A percentile compares a stretch with the other conserved stretches of the same genome.
These are phyloP conservation scores for Dillenia suffruticosa DNA, from an alignment of 164 flowering plant species.

Conservation along the genomic window DNA sequence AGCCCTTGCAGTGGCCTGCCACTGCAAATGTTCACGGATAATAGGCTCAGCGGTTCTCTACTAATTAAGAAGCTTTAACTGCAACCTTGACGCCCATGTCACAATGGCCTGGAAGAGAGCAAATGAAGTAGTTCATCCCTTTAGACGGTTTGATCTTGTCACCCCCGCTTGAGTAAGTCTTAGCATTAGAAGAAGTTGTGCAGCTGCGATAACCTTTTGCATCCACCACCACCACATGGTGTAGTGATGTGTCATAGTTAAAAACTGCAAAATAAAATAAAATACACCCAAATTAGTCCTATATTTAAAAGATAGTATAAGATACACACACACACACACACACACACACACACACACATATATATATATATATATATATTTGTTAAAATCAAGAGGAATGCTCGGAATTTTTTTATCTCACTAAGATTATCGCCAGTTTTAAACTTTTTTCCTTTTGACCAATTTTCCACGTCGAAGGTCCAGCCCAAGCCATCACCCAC, in stretches of 20 bases:
- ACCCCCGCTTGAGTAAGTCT: constrained; percentile 22
- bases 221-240: constrained; percentile 43
- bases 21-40: too few species aligned
- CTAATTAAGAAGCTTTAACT: constrained; percentile 26
- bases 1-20: too few species aligned
- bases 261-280: constrained; percentile 30
- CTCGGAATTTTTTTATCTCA: constrained; percentile 4
- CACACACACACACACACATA: too few species aligned
- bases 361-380: not conserved
- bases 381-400: not conserved
- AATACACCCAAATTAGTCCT: not conserved
- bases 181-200: constrained; percentile 25
- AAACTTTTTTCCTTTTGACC: constrained; percentile 45
- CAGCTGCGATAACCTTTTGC: constrained; percentile 27
- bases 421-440: constrained; percentile 40
- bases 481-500: constrained; percentile 1
- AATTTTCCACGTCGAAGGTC: constrained; percentile 23
- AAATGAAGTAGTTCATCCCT: constrained; percentile 55
- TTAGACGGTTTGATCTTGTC: constrained; percentile 38
- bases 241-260: constrained; percentile 30
- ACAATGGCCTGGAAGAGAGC: constrained; percentile 45
- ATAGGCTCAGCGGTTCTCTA: not conserved
- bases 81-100: constrained; percentile 50
- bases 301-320: too few species aligned
- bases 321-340: too few species aligned